A percentile compares a stretch with the other conserved stretches of the same genome.
These are phyloP conservation scores for Otatea glauca DNA, from an alignment of 176 grass and related monocot genomes.

Conservation along the genomic window DNA sequence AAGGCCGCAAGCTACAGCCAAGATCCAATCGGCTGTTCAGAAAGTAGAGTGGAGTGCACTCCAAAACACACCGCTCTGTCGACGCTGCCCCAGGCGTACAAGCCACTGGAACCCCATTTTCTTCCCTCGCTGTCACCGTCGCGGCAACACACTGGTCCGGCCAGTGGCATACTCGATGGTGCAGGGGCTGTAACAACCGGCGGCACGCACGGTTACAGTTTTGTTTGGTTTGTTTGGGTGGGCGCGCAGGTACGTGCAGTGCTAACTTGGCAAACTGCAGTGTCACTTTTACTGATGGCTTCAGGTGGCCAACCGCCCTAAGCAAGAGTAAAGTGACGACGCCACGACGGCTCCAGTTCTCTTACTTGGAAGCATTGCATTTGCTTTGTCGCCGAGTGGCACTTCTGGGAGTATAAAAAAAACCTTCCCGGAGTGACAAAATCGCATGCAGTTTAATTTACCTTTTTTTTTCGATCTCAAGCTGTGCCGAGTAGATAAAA, in stretches of 20 bases:
- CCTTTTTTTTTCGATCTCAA: no score
- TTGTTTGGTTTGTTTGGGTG: constrained; percentile 15
- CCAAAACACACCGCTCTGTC: constrained; percentile 35
- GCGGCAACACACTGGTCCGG: neutral
- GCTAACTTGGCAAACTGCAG: neutral
- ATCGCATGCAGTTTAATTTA: neutral
- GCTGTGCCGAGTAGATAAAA: neutral
- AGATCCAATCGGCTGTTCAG: constrained; percentile 1
- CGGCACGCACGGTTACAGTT: neutral
- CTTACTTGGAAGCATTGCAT: constrained; percentile 58
- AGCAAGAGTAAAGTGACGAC: constrained; percentile 25
- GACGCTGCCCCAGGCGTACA: constrained; percentile 53
- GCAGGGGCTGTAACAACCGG: neutral
- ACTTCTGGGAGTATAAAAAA: constrained; percentile 14
- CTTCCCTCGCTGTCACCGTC: constrained; percentile 24
- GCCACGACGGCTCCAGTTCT: neutral
- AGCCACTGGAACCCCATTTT: constrained; percentile 28
- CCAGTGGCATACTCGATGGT: neutral
- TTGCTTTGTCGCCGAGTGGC: neutral
- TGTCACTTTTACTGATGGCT: neutral
- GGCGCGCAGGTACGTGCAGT: neutral
- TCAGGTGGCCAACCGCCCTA: constrained; percentile 24
- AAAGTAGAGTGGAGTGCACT: constrained; percentile 51
- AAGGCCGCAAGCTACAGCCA: constrained; percentile 16
- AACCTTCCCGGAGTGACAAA: neutral